Conservation (phyloP, 2,329 filamentous ascomycete genomes). For the Zasmidium citrigriseum region DNA sequence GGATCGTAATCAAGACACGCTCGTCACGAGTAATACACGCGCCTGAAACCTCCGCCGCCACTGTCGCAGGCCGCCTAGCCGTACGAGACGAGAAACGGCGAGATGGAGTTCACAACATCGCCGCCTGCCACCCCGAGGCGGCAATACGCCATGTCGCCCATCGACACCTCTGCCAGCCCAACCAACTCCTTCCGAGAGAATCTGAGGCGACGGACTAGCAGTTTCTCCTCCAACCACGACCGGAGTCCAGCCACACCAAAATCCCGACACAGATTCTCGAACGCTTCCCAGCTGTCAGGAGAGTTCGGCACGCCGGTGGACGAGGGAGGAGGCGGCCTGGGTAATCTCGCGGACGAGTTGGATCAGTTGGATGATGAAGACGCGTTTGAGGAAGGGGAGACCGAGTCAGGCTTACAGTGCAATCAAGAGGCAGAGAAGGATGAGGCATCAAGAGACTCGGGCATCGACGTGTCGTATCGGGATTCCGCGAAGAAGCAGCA, state of each 20-base stretch:
- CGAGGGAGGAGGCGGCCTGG: constrained; percentile 58
- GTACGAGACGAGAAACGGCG: too few species aligned
- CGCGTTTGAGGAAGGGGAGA: constrained; percentile 30
- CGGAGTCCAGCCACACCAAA: constrained; percentile 47
- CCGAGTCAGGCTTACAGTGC: constrained; percentile 19
- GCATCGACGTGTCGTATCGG: constrained; percentile 47
- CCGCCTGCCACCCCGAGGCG: constrained; percentile 3
- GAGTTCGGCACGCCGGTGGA: constrained; percentile 42
- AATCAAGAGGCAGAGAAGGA: constrained; percentile 21
- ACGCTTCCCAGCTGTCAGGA: constrained; percentile 36
- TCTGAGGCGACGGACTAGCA: constrained; percentile 37
- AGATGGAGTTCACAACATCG: constrained; percentile 3
- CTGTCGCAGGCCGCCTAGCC: too few species aligned
- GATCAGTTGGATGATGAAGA: constrained; percentile 63
- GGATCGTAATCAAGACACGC: too few species aligned
- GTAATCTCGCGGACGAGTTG: constrained; percentile 79
- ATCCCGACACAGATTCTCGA: constrained; percentile 38
- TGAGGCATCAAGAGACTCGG: constrained; percentile 47
- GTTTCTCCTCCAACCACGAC: constrained; percentile 43
- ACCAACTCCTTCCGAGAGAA: constrained; percentile 28
- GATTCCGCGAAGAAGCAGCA: constrained; percentile 29
- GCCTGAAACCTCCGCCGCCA: too few species aligned
- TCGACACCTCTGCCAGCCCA: constrained; percentile 43
- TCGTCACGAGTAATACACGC: too few species aligned
- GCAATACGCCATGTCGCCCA: constrained; percentile 41